Base-by-base conservation (phyloP, 2,329 filamentous ascomycete genomes). In the Trichoderma breve region DNA sequence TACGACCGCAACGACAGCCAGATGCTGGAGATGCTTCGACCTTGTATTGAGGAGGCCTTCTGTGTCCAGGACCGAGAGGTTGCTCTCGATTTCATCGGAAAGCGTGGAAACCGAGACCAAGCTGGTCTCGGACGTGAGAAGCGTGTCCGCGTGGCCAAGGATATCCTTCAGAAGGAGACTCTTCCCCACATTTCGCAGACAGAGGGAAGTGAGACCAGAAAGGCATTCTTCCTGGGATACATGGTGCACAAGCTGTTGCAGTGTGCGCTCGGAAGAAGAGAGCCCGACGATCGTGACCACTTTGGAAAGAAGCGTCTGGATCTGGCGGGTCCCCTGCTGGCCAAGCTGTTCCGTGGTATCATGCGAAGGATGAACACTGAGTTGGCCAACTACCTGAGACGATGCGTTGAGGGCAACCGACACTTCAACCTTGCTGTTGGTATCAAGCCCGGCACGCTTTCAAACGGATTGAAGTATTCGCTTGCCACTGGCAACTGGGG, bases 291-390 rank as follows among this genome's bases (percentile, higher is more conserved):
- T 79, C 93, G 96, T 85, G 96, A 99, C 85, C 97, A 99, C 82
- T 98, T 99, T 79, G 96, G 96, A 78, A 98, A 98, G 88, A 99
- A 99, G 88, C 92, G 96, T 76, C 87, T 99, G 71, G 96, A 99
- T 85, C 88, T 99, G 77, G 95, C 96, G 71, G 96, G 96, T 74
- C 95, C 96, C 36, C 86, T 99, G 71, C 90, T 99, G 76, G 95
- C 95, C n/a, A 97, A 97, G 80, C 88, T 99, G 55, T 99, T 99
- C 89, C 92, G 96, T 73, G 91, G 92, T 73, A 91, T 98, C 73
- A 95, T 98, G 81, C 90, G 94, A 74, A 93, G 96, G 81, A 90
- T 99, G 80, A 97, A 94, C 60, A 92, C 93, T 73, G 96, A 99
- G 77, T 90, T 98, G 68, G 93, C 93, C 81, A 92, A 92, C 75